phyloP scores from a whole-genome alignment of 257 asterid genomes.

The Eucommia ulmoides region DNA sequence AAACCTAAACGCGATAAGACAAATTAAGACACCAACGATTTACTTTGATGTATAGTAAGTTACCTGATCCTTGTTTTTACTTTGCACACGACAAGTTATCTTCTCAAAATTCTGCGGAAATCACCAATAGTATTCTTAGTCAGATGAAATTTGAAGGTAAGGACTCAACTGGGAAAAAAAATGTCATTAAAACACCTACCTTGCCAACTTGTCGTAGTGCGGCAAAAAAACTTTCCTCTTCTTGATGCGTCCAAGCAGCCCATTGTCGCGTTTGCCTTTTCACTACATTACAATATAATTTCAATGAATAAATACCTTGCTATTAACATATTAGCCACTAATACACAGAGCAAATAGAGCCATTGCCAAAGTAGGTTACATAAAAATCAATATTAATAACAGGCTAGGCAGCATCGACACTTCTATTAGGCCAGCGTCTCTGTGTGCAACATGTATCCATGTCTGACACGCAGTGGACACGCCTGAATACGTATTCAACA shows the following conservation, averaged over 20 bases:
- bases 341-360: no score
- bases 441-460: no score
- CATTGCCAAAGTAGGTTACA: no score
- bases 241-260: conserved; percentile 99
- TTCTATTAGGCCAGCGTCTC: no score
- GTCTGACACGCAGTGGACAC: no score
- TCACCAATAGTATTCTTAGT: no score
- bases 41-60: conserved; percentile 2
- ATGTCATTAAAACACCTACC: conserved; percentile 34
- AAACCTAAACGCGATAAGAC: conserved; percentile 4
- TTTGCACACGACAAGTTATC: conserved; percentile 86
- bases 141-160: conserved; percentile 5
- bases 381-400: no score
- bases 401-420: no score
- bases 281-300: conserved; percentile 23
- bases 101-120: conserved; percentile 81
- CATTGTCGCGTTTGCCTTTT: conserved; percentile 89
- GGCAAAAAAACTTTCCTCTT: conserved; percentile 88
- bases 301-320: no score
- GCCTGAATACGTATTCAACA: no score
- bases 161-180: no score
- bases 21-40: conserved; percentile 9
- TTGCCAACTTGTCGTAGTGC: conserved; percentile 98
- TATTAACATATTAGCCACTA: no score
- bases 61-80: conserved; percentile 98